Evolutionary conservation across 768 basidiomycete species (phyloP).

Genomic region (Butyriboletus loyo): DNA sequence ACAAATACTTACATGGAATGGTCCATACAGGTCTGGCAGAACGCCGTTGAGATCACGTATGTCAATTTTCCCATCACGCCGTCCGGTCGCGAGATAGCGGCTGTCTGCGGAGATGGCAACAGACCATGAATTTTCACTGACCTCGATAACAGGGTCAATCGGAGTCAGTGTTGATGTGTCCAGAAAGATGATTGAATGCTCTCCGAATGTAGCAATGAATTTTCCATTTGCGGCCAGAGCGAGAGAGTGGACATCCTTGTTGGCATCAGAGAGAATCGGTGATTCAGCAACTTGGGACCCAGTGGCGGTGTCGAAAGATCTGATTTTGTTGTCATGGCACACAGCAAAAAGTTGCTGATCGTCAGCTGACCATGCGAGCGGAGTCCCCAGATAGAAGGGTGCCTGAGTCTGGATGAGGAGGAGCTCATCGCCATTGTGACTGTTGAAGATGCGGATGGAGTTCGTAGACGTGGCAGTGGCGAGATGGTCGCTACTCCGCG

Average conservation of each 20-base stretch:
- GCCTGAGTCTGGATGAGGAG: neutral
- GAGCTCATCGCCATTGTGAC: neutral
- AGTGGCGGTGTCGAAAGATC: neutral
- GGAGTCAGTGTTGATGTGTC: neutral
- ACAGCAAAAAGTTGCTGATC: neutral
- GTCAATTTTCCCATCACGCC: neutral
- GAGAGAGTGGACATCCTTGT: neutral
- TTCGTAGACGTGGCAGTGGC: accelerated
- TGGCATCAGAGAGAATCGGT: neutral
- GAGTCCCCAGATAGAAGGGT: neutral
- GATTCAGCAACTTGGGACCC: neutral
- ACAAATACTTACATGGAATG: neutral
- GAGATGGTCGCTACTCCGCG: neutral
- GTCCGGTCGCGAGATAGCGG: neutral
- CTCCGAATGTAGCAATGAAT: neutral
- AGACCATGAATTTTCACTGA: accelerated
- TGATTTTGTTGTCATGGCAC: neutral
- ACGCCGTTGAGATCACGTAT: neutral
- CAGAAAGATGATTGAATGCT: neutral
- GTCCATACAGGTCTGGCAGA: neutral
- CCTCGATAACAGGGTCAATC: neutral
- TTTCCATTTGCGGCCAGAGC: neutral
- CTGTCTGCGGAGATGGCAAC: neutral
- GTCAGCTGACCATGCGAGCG: neutral
- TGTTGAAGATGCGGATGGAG: neutral